A percentile compares a stretch with the other conserved stretches of the same genome.
Conservation (phyloP, 164 flowering plant species). For the Pachysandra terminalis region DNA sequence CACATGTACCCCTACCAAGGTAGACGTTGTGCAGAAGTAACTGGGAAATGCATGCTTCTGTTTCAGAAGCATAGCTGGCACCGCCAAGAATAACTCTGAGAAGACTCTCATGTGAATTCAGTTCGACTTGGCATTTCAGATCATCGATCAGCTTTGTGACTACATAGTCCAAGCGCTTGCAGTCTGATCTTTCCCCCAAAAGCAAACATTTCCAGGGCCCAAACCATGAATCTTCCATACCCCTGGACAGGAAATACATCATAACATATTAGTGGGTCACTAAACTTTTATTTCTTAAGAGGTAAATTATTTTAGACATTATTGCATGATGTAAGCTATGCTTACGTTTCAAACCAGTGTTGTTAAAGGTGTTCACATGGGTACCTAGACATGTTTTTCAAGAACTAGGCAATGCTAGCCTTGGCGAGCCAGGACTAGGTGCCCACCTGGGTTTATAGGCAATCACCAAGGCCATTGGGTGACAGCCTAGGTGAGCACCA, state of each 20-base stretch:
- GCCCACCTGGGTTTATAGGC: no score
- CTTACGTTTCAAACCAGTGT: neutral
- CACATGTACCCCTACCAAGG: conserved; percentile 33
- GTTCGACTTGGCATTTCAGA: conserved; percentile 40
- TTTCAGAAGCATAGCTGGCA: conserved; percentile 24
- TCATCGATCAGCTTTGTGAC: conserved; percentile 39
- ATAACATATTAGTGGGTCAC: neutral
- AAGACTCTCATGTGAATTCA: conserved; percentile 42
- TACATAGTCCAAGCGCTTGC: conserved; percentile 28
- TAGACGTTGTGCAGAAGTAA: conserved; percentile 47
- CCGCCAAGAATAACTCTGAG: conserved; percentile 54
- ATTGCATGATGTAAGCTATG: neutral
- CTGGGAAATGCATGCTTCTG: conserved; percentile 40
- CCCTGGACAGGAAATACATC: conserved; percentile 30
- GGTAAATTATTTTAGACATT: neutral
- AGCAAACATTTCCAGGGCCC: conserved; percentile 83
- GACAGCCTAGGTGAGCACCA: no score
- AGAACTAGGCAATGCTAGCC: no score
- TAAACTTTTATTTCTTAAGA: neutral
- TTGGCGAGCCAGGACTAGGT: no score
- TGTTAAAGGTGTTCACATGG: neutral
- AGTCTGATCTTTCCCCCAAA: conserved; percentile 50
- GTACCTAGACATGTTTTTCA: no score
- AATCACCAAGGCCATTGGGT: no score
- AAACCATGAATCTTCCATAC: conserved; percentile 84